phyloP scores from a whole-genome alignment of 257 asterid genomes.

The Solanum sitiens region DNA sequence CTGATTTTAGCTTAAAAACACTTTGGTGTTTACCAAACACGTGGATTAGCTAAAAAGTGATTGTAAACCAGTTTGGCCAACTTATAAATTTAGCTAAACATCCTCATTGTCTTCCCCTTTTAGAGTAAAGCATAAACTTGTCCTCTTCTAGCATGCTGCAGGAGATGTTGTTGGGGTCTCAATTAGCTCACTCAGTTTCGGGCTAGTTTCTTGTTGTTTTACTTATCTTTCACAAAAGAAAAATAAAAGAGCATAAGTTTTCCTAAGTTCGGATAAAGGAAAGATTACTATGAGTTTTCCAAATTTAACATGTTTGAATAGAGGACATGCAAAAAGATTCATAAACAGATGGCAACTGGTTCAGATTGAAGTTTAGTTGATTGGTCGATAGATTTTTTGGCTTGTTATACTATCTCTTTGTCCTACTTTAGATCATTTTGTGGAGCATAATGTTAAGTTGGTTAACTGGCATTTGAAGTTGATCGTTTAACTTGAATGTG shows the following conservation, averaged over 20 bases:
- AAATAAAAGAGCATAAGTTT: too few relatives aligned
- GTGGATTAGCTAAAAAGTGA: not conserved
- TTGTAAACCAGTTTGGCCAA: not conserved
- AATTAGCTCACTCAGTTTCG: too few relatives aligned
- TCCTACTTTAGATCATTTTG: not conserved
- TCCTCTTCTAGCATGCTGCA: not conserved
- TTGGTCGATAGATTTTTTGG: not conserved
- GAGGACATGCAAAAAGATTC: not conserved
- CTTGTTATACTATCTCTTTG: not conserved
- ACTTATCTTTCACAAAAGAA: too few relatives aligned
- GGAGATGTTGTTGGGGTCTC: too few relatives aligned
- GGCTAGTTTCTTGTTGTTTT: too few relatives aligned
- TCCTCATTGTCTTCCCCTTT: not conserved
- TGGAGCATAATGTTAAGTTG: not conserved
- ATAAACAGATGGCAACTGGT: not conserved
- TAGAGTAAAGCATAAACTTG: not conserved
- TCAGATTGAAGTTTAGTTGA: not conserved
- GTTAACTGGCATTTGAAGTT: not conserved
- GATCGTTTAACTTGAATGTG: not conserved
- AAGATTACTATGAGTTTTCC: not conserved
- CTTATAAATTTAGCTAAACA: not conserved
- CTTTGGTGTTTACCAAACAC: not conserved
- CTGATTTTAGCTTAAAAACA: not conserved
- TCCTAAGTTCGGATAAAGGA: too few relatives aligned
- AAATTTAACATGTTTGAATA: not conserved